Evolutionary conservation across 139 green algal genomes (phyloP), one percentile per base, ranked within the genome.

Genomic region (Chlamydomonas urium): DNA sequence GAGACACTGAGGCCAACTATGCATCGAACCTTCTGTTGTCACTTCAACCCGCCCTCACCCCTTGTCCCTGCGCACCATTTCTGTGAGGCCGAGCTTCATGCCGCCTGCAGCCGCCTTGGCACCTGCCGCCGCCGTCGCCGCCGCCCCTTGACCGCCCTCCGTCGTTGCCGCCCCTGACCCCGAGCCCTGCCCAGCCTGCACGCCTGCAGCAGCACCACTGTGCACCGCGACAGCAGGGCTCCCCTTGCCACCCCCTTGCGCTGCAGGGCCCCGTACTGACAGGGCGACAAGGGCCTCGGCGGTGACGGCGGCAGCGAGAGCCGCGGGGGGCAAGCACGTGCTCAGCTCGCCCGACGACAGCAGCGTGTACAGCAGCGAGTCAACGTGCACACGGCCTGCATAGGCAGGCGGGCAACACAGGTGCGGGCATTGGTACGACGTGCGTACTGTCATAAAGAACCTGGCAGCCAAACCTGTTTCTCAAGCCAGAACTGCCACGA

Each of bases 361-460:
- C 23, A 71, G 37, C 38, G 38, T 71, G 63, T 71, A 71, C 21
- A 56, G 19, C 5, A 71, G 36, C 8, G 63, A 50, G 5, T 59
- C 37, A 37, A 17, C 38, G 24, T 26, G 63, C 38, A 59, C 23
- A 37, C 38, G 10, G 24, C 60, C 31, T 68, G 60, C 19, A 8
- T 26, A 29, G 53, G 24, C 53, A 62, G n/a, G n/a, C 45, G 14
- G 14, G 14, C 45, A 53, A 53, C 45, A 53, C 67, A 80, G 61
- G 65, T 95, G 75, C 68, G 96, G 90, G n/a, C 77, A 79, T 78
- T 92, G 96, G 42, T 88, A 75, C 36, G 86, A 31, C 29, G 57
- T 45, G 31, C 26, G 37, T 2, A 31, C 14, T 23, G 26, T 2
- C 36, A 67, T 31, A 31, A 74, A 2, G n/a, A 21, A 3, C 6